Percentiles rank a stretch among this genome's conserved stretches.
phyloP scores from a whole-genome alignment of 176 grass and related monocot genomes.

The Musa acuminata region DNA sequence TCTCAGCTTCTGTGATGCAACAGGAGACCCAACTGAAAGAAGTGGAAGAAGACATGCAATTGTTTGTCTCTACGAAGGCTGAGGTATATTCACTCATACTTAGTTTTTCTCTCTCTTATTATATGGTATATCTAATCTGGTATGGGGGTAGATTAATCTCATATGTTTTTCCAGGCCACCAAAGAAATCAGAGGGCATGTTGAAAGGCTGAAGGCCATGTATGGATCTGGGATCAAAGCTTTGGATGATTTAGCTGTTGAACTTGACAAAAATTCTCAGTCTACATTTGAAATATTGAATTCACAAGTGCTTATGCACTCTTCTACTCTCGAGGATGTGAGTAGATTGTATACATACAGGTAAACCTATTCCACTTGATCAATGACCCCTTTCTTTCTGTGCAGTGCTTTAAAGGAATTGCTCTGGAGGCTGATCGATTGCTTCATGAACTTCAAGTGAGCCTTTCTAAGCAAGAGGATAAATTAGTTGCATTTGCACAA shows the following conservation, averaged over 20 bases:
- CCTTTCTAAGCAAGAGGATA: slow-evolving; percentile 75
- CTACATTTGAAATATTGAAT: slow-evolving; percentile 77
- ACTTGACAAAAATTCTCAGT: slow-evolving; percentile 74
- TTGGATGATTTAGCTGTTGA: slow-evolving; percentile 75
- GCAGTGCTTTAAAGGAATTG: slow-evolving; percentile 85
- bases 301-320: slow-evolving; percentile 78
- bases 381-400: slow-evolving; percentile 22
- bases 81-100: slow-evolving; percentile 31
- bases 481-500: slow-evolving; percentile 56
- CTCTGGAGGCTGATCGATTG: slow-evolving; percentile 72
- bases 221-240: slow-evolving; percentile 64
- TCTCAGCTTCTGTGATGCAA: slow-evolving; percentile 70
- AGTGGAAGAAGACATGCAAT: slow-evolving; percentile 90
- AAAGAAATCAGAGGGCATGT: slow-evolving; percentile 60
- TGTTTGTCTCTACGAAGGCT: slow-evolving; percentile 86
- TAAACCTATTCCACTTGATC: slow-evolving; percentile 25
- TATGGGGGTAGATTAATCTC: background rate
- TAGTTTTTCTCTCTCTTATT: slow-evolving; percentile 19
- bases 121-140: background rate
- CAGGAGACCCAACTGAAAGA: slow-evolving; percentile 87
- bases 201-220: slow-evolving; percentile 58
- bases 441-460: slow-evolving; percentile 70
- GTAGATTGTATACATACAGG: slow-evolving; percentile 17
- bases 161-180: slow-evolving; percentile 39
- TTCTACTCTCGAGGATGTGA: slow-evolving; percentile 75